phyloP scores from a whole-genome alignment of 805 yeast species.

The Saturnispora sanitii region DNA sequence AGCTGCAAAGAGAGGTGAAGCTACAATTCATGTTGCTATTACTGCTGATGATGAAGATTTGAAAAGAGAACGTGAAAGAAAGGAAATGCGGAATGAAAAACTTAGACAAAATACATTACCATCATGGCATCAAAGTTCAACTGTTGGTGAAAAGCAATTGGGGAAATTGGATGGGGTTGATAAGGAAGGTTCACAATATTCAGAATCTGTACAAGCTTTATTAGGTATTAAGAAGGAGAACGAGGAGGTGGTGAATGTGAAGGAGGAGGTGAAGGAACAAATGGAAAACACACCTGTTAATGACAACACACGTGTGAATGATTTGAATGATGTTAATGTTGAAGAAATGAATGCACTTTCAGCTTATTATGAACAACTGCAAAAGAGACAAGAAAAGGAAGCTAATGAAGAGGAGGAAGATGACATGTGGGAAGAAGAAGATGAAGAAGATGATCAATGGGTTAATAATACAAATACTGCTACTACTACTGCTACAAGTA shows the following conservation, averaged over 20 bases:
- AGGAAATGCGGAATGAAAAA: constrained; percentile 58
- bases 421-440: constrained; percentile 17
- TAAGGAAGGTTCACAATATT: neutral
- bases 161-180: constrained; percentile 49
- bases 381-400: constrained; percentile 56
- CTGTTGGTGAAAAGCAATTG: constrained; percentile 63
- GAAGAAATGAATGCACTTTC: constrained; percentile 65
- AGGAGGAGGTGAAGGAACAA: no score
- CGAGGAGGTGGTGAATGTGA: neutral
- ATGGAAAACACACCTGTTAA: no score
- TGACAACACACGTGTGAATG: neutral
- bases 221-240: constrained; percentile 19
- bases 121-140: constrained; percentile 88
- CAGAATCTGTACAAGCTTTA: neutral
- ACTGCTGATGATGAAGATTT: constrained; percentile 73
- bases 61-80: constrained; percentile 52
- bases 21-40: constrained; percentile 83
- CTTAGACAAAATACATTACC: constrained; percentile 92
- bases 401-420: constrained; percentile 54
- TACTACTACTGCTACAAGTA: neutral
- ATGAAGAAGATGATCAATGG: neutral
- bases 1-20: constrained; percentile 46
- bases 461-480: neutral
- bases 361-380: constrained; percentile 71
- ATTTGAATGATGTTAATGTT: constrained; percentile 19